Conservation (phyloP, 139 green algal species). For the Picochlorum sp. region DNA sequence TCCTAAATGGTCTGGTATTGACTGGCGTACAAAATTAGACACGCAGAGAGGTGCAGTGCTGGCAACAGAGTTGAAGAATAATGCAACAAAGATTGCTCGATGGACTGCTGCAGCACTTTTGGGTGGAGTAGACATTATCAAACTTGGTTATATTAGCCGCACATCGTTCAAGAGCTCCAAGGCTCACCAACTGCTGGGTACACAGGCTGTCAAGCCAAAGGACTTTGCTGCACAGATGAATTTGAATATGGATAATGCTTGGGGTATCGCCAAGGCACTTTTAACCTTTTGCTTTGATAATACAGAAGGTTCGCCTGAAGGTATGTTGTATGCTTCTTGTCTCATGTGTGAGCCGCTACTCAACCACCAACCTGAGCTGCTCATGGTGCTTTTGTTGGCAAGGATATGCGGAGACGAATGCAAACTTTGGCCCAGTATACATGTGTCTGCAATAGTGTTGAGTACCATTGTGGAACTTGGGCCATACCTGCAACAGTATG, state of each 20-base stretch:
- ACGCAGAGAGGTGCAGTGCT: constrained; percentile 91
- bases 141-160: constrained; percentile 78
- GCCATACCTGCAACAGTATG: too few species aligned
- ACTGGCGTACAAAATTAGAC: constrained; percentile 95
- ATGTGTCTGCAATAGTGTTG: too few species aligned
- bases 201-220: constrained; percentile 44
- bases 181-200: constrained; percentile 86
- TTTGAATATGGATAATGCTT: constrained; percentile 91
- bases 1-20: constrained; percentile 55
- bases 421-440: too few species aligned
- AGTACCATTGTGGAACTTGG: too few species aligned
- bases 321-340: constrained; percentile 14
- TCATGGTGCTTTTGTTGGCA: constrained; percentile 9
- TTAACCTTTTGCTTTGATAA: constrained; percentile 73
- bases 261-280: constrained; percentile 86
- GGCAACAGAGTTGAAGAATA: constrained; percentile 97
- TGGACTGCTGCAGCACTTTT: constrained; percentile 92
- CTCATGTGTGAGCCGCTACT: not conserved
- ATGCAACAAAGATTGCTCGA: constrained; percentile 94
- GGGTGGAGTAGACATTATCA: constrained; percentile 82
- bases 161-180: constrained; percentile 54
- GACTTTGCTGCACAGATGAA: constrained; percentile 91
- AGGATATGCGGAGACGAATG: constrained; percentile 20
- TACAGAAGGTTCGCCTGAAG: constrained; percentile 44
- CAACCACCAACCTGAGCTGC: constrained; percentile 17